These are phyloP conservation scores for Hebeloma cylindrosporum DNA, from an alignment of 768 basidiomycete species.

Conservation along the genomic window DNA sequence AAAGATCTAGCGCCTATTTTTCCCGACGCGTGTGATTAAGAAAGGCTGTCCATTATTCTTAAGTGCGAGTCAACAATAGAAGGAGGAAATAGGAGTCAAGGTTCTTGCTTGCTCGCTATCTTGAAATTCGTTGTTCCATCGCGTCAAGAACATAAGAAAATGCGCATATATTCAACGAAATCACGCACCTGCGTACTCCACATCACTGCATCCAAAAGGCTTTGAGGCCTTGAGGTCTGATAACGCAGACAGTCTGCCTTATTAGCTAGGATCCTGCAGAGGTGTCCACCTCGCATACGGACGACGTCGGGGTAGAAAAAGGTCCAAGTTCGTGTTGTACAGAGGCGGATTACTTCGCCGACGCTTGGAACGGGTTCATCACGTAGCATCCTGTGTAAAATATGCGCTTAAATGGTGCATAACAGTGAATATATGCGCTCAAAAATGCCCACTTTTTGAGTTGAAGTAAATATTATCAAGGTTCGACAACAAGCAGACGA, in stretches of 20 bases:
- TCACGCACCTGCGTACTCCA: no score
- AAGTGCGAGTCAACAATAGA: slow-evolving; percentile 34
- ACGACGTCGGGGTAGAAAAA: no score
- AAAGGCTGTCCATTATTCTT: slow-evolving; percentile 27
- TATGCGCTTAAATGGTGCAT: neutral
- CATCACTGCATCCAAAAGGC: no score
- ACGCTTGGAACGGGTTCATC: no score
- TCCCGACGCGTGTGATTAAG: slow-evolving; percentile 36
- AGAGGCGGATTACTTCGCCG: no score
- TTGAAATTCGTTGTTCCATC: slow-evolving; percentile 31
- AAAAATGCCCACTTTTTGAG: slow-evolving; percentile 39
- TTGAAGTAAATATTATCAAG: slow-evolving; percentile 50
- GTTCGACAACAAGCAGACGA: slow-evolving; percentile 31
- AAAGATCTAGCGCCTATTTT: slow-evolving; percentile 33
- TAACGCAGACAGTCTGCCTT: no score
- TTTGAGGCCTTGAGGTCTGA: no score
- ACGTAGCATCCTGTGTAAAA: neutral
- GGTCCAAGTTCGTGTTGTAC: no score
- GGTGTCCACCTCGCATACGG: no score
- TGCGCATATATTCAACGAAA: no score
- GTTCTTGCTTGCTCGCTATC: slow-evolving; percentile 17
- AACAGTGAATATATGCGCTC: no score
- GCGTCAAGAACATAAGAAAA: slow-evolving; percentile 27
- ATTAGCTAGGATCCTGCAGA: no score
- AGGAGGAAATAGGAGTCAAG: slow-evolving; percentile 27